phyloP scores from a whole-genome alignment of 768 basidiomycete species.

The Hemileccinum impolitum region DNA sequence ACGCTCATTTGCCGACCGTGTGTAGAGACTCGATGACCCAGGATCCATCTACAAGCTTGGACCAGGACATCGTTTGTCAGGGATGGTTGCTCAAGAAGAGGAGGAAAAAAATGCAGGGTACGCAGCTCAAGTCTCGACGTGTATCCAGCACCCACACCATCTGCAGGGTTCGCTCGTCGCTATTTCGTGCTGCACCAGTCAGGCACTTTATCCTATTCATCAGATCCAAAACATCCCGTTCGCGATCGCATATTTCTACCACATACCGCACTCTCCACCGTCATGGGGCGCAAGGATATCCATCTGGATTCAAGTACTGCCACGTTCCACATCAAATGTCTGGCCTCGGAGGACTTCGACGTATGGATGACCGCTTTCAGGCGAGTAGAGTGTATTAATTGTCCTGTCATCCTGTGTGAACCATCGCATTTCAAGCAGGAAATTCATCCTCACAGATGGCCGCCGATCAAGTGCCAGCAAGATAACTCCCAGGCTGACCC shows the following conservation, averaged over 20 bases:
- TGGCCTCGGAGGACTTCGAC: slow-evolving; percentile 67
- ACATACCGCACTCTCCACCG: slow-evolving; percentile 75
- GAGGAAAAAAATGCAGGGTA: slow-evolving; percentile 86
- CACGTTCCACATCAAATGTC: slow-evolving; percentile 80
- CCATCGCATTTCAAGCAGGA: slow-evolving; percentile 39
- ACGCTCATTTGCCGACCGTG: not conserved
- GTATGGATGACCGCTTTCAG: slow-evolving; percentile 75
- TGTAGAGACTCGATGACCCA: slow-evolving; percentile 2
- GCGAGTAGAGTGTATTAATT: slow-evolving; percentile 34
- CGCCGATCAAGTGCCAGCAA: slow-evolving; percentile 35
- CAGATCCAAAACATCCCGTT: slow-evolving; percentile 65
- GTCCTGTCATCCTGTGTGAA: slow-evolving; percentile 17
- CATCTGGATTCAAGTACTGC: slow-evolving; percentile 74
- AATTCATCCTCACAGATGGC: slow-evolving; percentile 48
- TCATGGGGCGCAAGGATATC: slow-evolving; percentile 71
- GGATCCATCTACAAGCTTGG: slow-evolving; percentile 3
- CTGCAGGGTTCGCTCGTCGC: slow-evolving; percentile 75
- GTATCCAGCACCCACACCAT: not conserved
- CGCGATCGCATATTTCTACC: slow-evolving; percentile 67
- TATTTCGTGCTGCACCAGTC: slow-evolving; percentile 70
- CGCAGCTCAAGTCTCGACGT: slow-evolving; percentile 4
- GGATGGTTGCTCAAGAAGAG: slow-evolving; percentile 89
- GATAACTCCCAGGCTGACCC: slow-evolving; percentile 39
- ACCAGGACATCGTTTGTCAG: slow-evolving; percentile 43
- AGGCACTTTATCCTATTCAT: slow-evolving; percentile 71